Conservation (phyloP, 2,329 filamentous ascomycete species). For the Elsinoe ampelina region DNA sequence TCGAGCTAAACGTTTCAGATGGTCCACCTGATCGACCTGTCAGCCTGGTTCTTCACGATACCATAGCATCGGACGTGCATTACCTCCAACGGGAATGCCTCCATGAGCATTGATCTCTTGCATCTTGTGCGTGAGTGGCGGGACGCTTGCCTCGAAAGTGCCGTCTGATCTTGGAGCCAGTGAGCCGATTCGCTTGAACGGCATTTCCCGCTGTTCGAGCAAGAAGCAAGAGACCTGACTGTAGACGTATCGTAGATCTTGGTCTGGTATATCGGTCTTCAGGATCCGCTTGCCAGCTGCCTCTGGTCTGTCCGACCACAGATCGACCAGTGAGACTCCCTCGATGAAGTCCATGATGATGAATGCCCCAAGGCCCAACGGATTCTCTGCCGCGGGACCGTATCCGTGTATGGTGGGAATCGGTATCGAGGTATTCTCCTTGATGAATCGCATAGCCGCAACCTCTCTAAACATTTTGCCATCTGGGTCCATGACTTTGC, state of each 20-base stretch:
- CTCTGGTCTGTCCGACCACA: neutral
- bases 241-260: slow-evolving; percentile 8
- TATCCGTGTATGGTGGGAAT: slow-evolving; percentile 15
- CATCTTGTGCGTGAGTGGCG: slow-evolving; percentile 15
- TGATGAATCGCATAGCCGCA: slow-evolving; percentile 14
- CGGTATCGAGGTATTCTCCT: slow-evolving; percentile 15
- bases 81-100: slow-evolving; percentile 6
- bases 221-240: slow-evolving; percentile 15
- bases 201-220: slow-evolving; percentile 16
- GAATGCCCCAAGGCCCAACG: slow-evolving; percentile 15
- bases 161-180: neutral
- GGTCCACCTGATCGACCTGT: neutral
- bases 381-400: slow-evolving; percentile 14
- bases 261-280: slow-evolving; percentile 1
- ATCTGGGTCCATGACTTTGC: slow-evolving; percentile 15
- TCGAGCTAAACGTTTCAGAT: neutral
- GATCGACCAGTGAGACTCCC: slow-evolving; percentile 4
- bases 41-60: too few species aligned
- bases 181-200: slow-evolving; percentile 17
- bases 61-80: neutral
- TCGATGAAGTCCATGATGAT: slow-evolving; percentile 16
- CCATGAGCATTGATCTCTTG: slow-evolving; percentile 14
- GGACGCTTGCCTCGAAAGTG: neutral
- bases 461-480: slow-evolving; percentile 17
- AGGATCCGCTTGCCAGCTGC: neutral